phyloP scores from a whole-genome alignment of 2,329 filamentous ascomycete genomes.

The Thermomyces lanuginosus region DNA sequence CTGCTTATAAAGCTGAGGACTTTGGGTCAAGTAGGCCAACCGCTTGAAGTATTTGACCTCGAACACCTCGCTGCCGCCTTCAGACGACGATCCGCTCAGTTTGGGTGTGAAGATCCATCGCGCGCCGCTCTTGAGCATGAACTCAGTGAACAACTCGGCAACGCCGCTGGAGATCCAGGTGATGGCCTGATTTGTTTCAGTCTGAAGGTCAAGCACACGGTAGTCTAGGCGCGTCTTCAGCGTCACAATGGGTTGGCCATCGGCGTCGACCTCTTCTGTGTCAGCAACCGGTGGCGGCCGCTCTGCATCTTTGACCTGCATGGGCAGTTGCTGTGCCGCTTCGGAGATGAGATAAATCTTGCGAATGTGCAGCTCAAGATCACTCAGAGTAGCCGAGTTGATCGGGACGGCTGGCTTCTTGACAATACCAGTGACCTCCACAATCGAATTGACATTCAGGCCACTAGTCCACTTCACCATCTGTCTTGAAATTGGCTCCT shows the following conservation, averaged over 20 bases:
- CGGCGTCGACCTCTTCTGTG: slow-evolving; percentile 32
- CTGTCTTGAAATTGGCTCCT: slow-evolving; percentile 51
- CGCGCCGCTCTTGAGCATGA: slow-evolving; percentile 59
- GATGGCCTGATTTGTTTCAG: slow-evolving; percentile 78
- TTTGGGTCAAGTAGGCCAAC: slow-evolving; percentile 53
- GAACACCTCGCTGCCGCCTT: slow-evolving; percentile 88
- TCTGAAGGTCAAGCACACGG: slow-evolving; percentile 79
- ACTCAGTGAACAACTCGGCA: slow-evolving; percentile 57
- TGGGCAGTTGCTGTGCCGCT: slow-evolving; percentile 43
- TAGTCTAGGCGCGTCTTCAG: slow-evolving; percentile 81
- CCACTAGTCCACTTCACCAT: slow-evolving; percentile 87
- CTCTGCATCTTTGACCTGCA: slow-evolving; percentile 41
- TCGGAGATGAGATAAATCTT: slow-evolving; percentile 66
- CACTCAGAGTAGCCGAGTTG: slow-evolving; percentile 66
- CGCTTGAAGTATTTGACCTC: slow-evolving; percentile 76
- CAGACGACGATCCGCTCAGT: slow-evolving; percentile 74
- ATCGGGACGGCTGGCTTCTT: slow-evolving; percentile 73
- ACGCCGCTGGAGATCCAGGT: slow-evolving; percentile 54
- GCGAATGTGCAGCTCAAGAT: slow-evolving; percentile 73
- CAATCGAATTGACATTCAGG: slow-evolving; percentile 64
- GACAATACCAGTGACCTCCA: slow-evolving; percentile 62
- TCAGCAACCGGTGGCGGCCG: slow-evolving; percentile 26
- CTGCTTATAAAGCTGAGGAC: slow-evolving; percentile 51
- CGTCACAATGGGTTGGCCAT: slow-evolving; percentile 51
- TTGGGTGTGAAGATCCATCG: slow-evolving; percentile 78